Evolutionary conservation across 441 rosid genomes (phyloP).

Genomic region (Hura crepitans): DNA sequence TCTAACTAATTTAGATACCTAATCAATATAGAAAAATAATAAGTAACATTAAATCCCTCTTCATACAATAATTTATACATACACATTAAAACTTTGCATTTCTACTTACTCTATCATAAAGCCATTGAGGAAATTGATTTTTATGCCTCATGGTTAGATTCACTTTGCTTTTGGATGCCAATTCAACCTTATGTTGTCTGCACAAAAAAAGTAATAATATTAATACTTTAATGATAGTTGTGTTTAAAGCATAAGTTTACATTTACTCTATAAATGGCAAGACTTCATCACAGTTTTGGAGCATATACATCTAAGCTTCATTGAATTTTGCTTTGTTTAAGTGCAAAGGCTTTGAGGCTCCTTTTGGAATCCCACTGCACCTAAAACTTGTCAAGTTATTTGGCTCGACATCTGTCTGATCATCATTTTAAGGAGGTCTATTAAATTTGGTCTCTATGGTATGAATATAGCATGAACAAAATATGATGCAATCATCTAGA

Average conservation of each 20-base stretch:
- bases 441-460: neutral
- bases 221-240: neutral
- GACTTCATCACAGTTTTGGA: neutral
- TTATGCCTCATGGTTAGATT: neutral
- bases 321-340: neutral
- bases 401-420: neutral
- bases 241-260: neutral
- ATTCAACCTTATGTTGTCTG: neutral
- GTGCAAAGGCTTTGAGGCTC: neutral
- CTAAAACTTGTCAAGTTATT: neutral
- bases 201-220: neutral
- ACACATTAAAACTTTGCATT: neutral
- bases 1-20: too few species aligned
- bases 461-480: neutral
- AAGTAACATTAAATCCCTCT: neutral
- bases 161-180: neutral
- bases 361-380: neutral
- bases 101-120: neutral
- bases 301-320: neutral
- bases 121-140: neutral
- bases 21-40: neutral
- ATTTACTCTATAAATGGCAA: neutral
- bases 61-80: neutral
- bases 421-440: neutral
- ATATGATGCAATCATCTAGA: neutral